Conservation (phyloP, 345 rosid species). For the Alliaria petiolata region DNA sequence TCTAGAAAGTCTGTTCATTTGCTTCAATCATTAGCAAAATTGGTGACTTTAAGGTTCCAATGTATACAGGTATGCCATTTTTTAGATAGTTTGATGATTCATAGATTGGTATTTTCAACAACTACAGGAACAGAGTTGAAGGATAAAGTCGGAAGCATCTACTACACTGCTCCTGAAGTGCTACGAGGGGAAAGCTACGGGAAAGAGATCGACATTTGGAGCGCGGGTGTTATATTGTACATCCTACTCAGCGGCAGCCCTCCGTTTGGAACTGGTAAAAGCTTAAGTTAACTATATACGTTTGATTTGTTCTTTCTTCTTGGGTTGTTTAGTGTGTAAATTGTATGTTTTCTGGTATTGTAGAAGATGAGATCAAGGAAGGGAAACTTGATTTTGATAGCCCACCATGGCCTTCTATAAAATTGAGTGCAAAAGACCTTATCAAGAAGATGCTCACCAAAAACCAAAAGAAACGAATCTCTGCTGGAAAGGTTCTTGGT, state of each 20-base stretch:
- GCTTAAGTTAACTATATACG: neutral
- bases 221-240: conserved; percentile 76
- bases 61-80: neutral
- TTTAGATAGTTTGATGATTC: neutral
- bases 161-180: conserved; percentile 85
- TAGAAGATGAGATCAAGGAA: conserved; percentile 44
- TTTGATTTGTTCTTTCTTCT: neutral
- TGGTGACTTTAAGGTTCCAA: neutral
- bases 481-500: conserved; percentile 81
- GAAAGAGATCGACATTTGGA: conserved; percentile 79
- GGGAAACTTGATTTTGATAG: conserved; percentile 57
- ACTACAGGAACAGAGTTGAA: conserved; percentile 51
- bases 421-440: conserved; percentile 65
- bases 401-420: conserved; percentile 72
- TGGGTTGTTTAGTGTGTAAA: neutral
- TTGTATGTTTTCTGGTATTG: neutral
- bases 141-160: conserved; percentile 65
- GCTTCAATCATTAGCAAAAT: neutral
- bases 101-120: neutral
- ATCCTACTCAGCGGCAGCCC: conserved; percentile 67
- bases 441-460: conserved; percentile 65
- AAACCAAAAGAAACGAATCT: conserved; percentile 57
- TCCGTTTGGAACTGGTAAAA: conserved; percentile 77
- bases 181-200: conserved; percentile 57
- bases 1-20: too few species aligned